Base-by-base conservation (phyloP, 306 rosid genomes). In the Styphnolobium japonicum region DNA sequence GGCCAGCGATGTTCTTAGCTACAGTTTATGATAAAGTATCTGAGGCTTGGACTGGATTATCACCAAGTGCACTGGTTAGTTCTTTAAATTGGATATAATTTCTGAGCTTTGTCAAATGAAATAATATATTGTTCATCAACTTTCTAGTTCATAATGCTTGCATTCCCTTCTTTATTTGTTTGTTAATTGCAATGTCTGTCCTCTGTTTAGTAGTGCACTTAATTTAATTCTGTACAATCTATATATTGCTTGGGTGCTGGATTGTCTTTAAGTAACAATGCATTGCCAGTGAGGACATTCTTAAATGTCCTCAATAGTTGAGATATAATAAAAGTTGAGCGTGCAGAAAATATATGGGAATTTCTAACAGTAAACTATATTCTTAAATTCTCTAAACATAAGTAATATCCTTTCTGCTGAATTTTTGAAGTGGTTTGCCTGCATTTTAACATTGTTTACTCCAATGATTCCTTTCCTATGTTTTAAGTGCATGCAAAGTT, bases 21-120 rank as follows among this genome's bases (percentile, higher is more conserved):
- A 90, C 98, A 57, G 82, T 86, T 81, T 95, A 95, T 58, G 98
- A 92, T 76, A 92, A 83, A 71, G 88, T 85, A 77, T 92, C 98
- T 21, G 96, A 92, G 77, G 94, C 94, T 63, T 95, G 98, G 98
- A 95, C 97, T 84, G 84, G 78, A 84, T 73, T 73, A 83, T 92
- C 96, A 43, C 97, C 98, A 23, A 91, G 83, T 66, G 63, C 67
- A 72, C 55, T 73, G 87, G 98, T 95, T 76, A 51, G 97, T 57
- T 71, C 71, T 40, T 56, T 71, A 37, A 57, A 15, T 62, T 79
- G 29, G 78, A 75, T 73, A 67, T 72, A 78, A 10, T 55, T 61
- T 73, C 12, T 37, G 4, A 62, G 55, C 23, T 68, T 31, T 75
- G 58, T 74, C 39, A 42, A 2, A 14, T 40, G 8, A 69, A 31